Percentiles rank a stretch among this genome's conserved stretches.
Conservation (phyloP, 1,284 basidiomycete species). For the Cryptococcus sp. region DNA sequence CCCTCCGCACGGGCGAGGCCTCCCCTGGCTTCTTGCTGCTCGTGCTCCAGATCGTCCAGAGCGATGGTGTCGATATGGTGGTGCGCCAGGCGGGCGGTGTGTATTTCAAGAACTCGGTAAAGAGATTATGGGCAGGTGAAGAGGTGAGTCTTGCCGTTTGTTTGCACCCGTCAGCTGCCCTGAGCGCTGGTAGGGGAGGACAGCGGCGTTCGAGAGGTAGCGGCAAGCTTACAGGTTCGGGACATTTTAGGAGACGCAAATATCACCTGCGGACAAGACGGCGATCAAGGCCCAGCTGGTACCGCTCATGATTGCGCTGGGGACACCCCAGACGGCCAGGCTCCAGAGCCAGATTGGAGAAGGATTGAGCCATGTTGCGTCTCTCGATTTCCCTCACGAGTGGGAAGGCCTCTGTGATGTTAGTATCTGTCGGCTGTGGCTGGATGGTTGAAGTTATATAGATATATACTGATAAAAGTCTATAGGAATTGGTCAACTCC, state of each 20-base stretch:
- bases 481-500: slow-evolving; percentile 76
- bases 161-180: too few relatives aligned
- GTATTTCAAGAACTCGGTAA: slow-evolving; percentile 84
- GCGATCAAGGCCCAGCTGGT: slow-evolving; percentile 55
- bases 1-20: slow-evolving; percentile 61
- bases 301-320: slow-evolving; percentile 55
- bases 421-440: slow-evolving; percentile 40
- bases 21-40: slow-evolving; percentile 78
- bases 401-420: slow-evolving; percentile 86
- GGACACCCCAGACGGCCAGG: slow-evolving; percentile 44
- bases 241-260: slow-evolving; percentile 34
- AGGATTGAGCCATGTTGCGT: slow-evolving; percentile 79
- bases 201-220: not conserved
- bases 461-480: not conserved
- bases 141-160: slow-evolving; percentile 58
- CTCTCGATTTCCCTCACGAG: slow-evolving; percentile 76
- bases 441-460: not conserved
- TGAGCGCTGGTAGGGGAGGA: not conserved
- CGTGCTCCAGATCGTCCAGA: slow-evolving; percentile 64
- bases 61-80: slow-evolving; percentile 54
- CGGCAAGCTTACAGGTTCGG: not conserved
- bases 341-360: slow-evolving; percentile 77
- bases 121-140: slow-evolving; percentile 67
- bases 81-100: slow-evolving; percentile 77
- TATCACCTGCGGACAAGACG: slow-evolving; percentile 47